Base-by-base conservation (phyloP, 1,284 basidiomycete genomes). In the Ganoderma boninense region DNA sequence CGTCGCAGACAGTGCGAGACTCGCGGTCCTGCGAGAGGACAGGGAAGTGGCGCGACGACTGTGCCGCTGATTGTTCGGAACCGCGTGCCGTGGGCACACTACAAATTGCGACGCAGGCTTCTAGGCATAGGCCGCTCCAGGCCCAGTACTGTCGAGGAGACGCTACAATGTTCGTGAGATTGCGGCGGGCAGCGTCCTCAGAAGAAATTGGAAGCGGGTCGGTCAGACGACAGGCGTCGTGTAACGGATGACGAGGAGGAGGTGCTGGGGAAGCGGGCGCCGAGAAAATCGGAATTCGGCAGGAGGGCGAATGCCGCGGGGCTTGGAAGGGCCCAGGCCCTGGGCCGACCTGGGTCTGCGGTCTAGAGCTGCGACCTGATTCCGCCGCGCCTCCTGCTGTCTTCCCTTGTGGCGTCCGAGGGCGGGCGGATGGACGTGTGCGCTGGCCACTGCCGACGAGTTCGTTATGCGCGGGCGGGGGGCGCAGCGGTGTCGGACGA, bases 221-320 rank as follows among this genome's bases (percentile, higher is more conserved):
- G 32, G 54, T 61, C 59, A 40, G 59, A 42, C 35, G 59, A 61
- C 35, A 4, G 4, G 6, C n/a, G 38, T 23, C 16, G 59, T 23
- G 35, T 40, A 32, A 35, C n/a, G 18, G 29, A 60, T 38, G 35
- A 60, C 29, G 57, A 40, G 35, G 18, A 1, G 57, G 5, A 59
- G 18, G 5, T 20, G 35, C 57, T 59, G 7, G 5, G 18, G 5
- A 40, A 20, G 57, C 35, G 20, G 57, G 57, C 57, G 57, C 57
- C 57, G 57, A 60, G 35, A 60, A 60, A n/a, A 40, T 40, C 54
- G 54, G 54, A 60, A 60, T 20, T 60, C 57, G 57, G 54, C 32
- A 60, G 57, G 20, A 38, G 57, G 16, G 57, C 20, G 35, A 60
- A 40, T 8, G 60, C 38, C 60, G 60, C 40, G 38, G 23, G 60